Base-by-base conservation (phyloP, 2,329 filamentous ascomycete species). In the Onygena corvina region DNA sequence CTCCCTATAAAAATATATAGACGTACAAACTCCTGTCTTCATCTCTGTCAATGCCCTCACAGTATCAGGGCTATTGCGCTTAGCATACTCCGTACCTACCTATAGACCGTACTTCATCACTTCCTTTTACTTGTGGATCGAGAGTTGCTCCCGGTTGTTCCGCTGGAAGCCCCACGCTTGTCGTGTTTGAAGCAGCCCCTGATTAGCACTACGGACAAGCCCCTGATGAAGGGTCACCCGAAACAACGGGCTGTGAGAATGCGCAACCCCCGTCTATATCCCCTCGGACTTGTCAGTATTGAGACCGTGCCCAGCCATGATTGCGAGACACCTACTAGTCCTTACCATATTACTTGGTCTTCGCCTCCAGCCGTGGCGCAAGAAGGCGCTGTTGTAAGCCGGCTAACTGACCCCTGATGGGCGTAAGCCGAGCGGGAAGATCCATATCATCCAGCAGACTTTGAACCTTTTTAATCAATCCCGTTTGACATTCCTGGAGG, bases 221-320 rank as follows among this genome's bases (percentile, higher is more conserved):
- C 36, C 36, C 36, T 23, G 36, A 23, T n/a, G 9, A 21, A 11
- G 20, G 18, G 16, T 12, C n/a, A n/a, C 36, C 36, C 36, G 36
- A 40, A 40, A 40, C 36, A 18, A 40, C 36, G 36, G n/a, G 36
- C 4, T 40, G 36, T 40, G 36, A 40, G 36, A 21, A 40, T 40
- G 36, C 4, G 18, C 36, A 40, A 40, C 36, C 36, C n/a, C 36
- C 36, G 36, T 40, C 36, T 40, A 40, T 40, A 40, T 21, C 36
- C 36, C 36, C 18, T 23, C 11, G 36, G 18, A 18, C 36, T 12
- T 40, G 36, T 40, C 36, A 40, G 36, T 40, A 40, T 23, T 21
- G 25, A 23, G 18, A 6, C 36, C n/a, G 36, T 40, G 36, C 36
- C 36, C 11, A 23, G 36, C 21, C 11, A 25, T n/a, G 36, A 23